phyloP scores from a whole-genome alignment of 306 rosid genomes.

The Cyclanthera cordifolia region DNA sequence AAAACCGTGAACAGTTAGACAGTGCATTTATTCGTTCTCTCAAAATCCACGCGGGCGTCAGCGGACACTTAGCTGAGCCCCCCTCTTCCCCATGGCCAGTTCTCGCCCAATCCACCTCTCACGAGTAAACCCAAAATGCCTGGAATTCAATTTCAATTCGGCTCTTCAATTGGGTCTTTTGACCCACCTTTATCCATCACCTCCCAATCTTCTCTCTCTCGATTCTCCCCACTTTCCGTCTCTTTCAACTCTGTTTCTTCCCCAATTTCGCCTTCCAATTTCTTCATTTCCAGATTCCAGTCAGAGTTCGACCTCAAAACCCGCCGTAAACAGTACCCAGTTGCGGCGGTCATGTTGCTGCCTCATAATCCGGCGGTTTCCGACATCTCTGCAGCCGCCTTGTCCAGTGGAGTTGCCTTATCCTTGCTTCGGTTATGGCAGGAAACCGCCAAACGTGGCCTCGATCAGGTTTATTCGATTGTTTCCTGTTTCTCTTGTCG shows the following conservation, averaged over 20 bases:
- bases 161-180: background rate
- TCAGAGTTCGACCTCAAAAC: background rate
- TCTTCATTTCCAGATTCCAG: background rate
- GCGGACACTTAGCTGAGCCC: background rate
- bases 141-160: background rate
- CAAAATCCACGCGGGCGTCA: too few species aligned
- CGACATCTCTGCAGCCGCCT: slow-evolving; percentile 49
- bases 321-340: slow-evolving; percentile 21
- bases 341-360: slow-evolving; percentile 37
- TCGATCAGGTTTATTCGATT: slow-evolving; percentile 49
- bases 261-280: background rate
- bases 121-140: background rate
- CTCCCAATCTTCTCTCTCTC: background rate
- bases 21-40: too few species aligned
- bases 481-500: background rate
- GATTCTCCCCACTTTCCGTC: background rate
- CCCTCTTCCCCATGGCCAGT: background rate
- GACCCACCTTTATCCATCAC: background rate
- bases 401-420: slow-evolving; percentile 40
- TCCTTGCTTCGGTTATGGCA: slow-evolving; percentile 45
- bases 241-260: background rate
- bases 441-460: slow-evolving; percentile 55
- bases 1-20: too few species aligned
- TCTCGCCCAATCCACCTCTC: too few species aligned
- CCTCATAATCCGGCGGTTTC: slow-evolving; percentile 39